These are phyloP conservation scores for Pseudophaeomoniella oleicola DNA, from an alignment of 2,329 filamentous ascomycete species.

Conservation along the genomic window DNA sequence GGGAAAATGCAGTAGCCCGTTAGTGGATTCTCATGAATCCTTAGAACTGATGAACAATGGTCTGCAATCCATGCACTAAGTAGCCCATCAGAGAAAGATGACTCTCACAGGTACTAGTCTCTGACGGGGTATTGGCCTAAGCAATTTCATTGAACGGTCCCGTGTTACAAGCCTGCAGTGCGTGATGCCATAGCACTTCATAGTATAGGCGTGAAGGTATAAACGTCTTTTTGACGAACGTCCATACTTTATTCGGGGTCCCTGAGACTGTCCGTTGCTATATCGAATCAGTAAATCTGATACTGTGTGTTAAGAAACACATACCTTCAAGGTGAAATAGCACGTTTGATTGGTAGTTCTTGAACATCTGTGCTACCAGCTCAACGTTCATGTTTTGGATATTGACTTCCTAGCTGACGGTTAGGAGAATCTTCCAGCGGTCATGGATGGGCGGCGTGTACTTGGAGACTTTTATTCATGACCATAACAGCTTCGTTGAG, in stretches of 20 bases:
- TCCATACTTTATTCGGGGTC: constrained; percentile 50
- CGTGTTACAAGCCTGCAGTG: too few relatives aligned
- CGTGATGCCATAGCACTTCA: too few relatives aligned
- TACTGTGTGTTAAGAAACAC: constrained; percentile 5
- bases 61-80: too few relatives aligned
- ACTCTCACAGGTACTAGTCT: too few relatives aligned
- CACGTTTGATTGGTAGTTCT: constrained; percentile 98
- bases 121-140: too few relatives aligned
- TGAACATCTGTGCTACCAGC: constrained; percentile 97
- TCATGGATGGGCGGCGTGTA: constrained; percentile 20
- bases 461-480: constrained; percentile 84
- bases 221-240: too few relatives aligned
- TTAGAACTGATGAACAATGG: too few relatives aligned
- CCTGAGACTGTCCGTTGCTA: constrained; percentile 72
- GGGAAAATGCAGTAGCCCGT: too few relatives aligned
- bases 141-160: too few relatives aligned
- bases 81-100: too few relatives aligned
- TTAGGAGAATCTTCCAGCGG: background rate
- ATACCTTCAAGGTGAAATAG: constrained; percentile 92
- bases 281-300: constrained; percentile 4
- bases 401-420: constrained; percentile 65
- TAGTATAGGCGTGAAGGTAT: too few relatives aligned
- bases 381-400: constrained; percentile 98
- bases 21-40: too few relatives aligned
- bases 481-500: constrained; percentile 87